Base-by-base conservation (phyloP, 257 asterid species). In the Solanum chmielewskii region DNA sequence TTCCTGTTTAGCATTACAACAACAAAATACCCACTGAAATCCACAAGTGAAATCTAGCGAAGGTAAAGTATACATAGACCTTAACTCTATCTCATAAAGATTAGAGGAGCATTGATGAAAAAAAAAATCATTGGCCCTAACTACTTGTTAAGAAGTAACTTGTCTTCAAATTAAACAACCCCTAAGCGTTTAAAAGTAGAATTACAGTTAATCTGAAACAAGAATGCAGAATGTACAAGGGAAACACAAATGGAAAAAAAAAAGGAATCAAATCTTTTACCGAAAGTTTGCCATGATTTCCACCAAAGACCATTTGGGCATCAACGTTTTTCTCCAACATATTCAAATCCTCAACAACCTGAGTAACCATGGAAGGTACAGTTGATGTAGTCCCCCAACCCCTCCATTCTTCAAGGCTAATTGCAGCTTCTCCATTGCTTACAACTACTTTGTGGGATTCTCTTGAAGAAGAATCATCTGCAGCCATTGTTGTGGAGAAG, bases 361-460 rank as follows among this genome's bases (percentile, higher is more conserved):
- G 93, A 83, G 89, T 87, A 85, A 97, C 98, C 98, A 94, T 92
- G 8, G 93, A 88, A 12, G 99, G 99, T 21, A 97, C 92, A 74
- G 98, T 92, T 29, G 98, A 96, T 23, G 73, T 84, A 66, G 94
- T 88, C 23, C 99, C 99, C 99, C 99, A 97, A 56, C 93, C 93
- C 93, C 92, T 96, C 99, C 99, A 97, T 93, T 97, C 99, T 90
- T 92, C 89, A 4, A 92, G 90, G 91, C 95, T 93, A 35, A 97
- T 71, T 83, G 88, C n/a, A 86, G 41, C 41, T 78, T 78, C 75
- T 74, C 89, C 94, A 83, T 21, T 87, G 25, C 45, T 91, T 31
- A 56, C 56, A 21, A 86, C 56, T n/a, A 86, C 64, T 41, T 74
- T 47, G 25, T 44, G 75, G 23, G 90, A 31, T 84, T 88, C 92